Evolutionary conservation across 352 stramenopile species (phyloP).

Genomic region (Phytophthora ramorum): DNA sequence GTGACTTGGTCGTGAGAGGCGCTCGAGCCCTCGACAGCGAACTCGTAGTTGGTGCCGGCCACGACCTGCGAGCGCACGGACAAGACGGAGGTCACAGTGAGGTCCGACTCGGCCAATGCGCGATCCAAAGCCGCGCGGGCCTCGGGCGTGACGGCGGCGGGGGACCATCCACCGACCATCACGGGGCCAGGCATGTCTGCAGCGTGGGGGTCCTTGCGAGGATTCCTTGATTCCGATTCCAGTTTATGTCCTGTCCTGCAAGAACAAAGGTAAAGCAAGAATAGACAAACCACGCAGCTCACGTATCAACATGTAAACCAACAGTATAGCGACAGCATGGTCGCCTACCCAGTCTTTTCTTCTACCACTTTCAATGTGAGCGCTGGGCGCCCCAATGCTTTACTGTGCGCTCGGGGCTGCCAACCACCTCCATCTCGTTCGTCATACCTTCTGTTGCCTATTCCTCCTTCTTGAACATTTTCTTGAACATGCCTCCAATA

Average conservation of each 20-base stretch:
- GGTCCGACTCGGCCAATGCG: constrained; percentile 23
- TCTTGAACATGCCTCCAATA: constrained; percentile 90
- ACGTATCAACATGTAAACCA: constrained; percentile 38
- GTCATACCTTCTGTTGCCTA: constrained; percentile 22
- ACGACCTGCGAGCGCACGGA: constrained; percentile 46
- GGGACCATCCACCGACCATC: constrained; percentile 36
- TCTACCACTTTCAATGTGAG: constrained; percentile 8
- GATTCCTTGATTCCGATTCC: neutral
- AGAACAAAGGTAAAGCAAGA: neutral
- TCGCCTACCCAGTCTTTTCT: neutral
- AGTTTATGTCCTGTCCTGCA: constrained; percentile 9
- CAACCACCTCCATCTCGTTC: constrained; percentile 6
- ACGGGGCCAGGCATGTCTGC: constrained; percentile 22
- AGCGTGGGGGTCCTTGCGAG: neutral
- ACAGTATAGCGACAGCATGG: neutral
- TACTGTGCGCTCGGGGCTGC: neutral
- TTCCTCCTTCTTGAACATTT: constrained; percentile 91
- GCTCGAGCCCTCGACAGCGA: constrained; percentile 43
- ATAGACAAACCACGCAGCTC: constrained; percentile 12
- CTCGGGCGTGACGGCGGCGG: constrained; percentile 27
- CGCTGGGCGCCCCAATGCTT: neutral
- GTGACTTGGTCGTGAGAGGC: constrained; percentile 22
- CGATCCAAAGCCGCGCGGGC: constrained; percentile 30
- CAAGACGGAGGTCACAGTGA: constrained; percentile 35
- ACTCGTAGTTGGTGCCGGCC: constrained; percentile 51